Evolutionary conservation across 2,329 filamentous ascomycete genomes (phyloP).

Genomic region (Penicillium digitatum): DNA sequence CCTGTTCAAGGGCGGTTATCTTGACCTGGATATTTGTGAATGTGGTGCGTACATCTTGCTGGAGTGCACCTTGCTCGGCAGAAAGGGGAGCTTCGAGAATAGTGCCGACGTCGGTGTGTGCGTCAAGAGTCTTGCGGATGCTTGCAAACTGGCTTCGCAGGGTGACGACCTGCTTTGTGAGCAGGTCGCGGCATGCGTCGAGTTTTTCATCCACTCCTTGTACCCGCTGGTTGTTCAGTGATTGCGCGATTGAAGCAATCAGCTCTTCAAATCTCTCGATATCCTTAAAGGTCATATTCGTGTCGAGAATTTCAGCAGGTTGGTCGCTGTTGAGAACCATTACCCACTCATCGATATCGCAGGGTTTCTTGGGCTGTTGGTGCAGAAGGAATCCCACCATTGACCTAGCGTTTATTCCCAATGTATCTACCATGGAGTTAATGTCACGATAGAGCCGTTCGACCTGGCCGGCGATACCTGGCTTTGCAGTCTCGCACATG

Average conservation of each 20-base stretch:
- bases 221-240: conserved; percentile 65
- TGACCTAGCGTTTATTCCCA: conserved; percentile 78
- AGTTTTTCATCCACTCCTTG: conserved; percentile 66
- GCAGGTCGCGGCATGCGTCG: conserved; percentile 62
- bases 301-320: conserved; percentile 64
- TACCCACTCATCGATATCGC: conserved; percentile 49
- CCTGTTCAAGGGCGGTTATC: conserved; percentile 75
- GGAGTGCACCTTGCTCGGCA: conserved; percentile 76
- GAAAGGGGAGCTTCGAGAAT: conserved; percentile 71
- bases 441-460: conserved; percentile 50
- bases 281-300: conserved; percentile 71
- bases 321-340: conserved; percentile 46
- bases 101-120: conserved; percentile 65
- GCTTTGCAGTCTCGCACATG: conserved; percentile 42
- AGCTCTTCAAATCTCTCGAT: conserved; percentile 64
- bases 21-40: conserved; percentile 70
- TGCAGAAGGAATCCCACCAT: conserved; percentile 54
- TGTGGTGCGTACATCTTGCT: conserved; percentile 75
- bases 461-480: conserved; percentile 49
- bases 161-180: conserved; percentile 63
- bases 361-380: conserved; percentile 44
- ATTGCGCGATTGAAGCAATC: conserved; percentile 60
- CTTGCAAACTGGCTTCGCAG: conserved; percentile 74
- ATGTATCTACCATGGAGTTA: conserved; percentile 82
- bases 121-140: conserved; percentile 69